Evolutionary conservation across 2,329 filamentous ascomycete genomes (phyloP), one percentile per base, ranked within the genome.

Genomic region (Alternaria arborescens): DNA sequence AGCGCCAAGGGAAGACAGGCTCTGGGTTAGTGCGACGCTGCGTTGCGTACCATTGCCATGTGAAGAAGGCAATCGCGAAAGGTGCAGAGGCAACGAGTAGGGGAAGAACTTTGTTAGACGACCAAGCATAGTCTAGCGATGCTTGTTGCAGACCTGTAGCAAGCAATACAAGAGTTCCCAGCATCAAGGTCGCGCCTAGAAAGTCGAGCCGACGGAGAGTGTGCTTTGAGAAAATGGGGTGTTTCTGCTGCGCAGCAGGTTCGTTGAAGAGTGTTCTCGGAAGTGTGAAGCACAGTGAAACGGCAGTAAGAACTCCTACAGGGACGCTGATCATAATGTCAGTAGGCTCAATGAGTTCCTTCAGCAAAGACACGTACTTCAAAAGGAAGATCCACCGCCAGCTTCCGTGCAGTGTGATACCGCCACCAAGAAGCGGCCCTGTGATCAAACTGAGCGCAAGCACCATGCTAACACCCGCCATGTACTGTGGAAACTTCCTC

Each of bases 381-480:
- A 70, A 10, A 8, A 60, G 54, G 42, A 71, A 71, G 6, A 68
- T 51, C 68, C 67, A 71, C 34, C 67, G 50, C 67, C 68, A 71
- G 4, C 61, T 20, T 4, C 58, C 58, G 24, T 58, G 41, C 7
- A 54, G 38, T 4, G 50, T 48, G 28, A 56, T 44, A 52, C 60
- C n/a, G 5, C 61, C 41, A 11, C 68, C 67, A 3, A 68, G 44
- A 20, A 71, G 34, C 7, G 68, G 68, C 2, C 65, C 67, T 11
- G 44, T 44, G 3, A 65, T 52, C 12, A 64, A 38, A 8, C 61
- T 60, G 8, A 58, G 22, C 4, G 68, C 44, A 5, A 67, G 24
- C 2, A 60, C 60, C 18, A 22, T 52, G 1, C 60, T 61, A 10
- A 66, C 50, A 32, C 62, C 32, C 4, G 46, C 50, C 8, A 56